phyloP scores from a whole-genome alignment of 192 early-diverging fungal species.

The Diversispora epigaea region DNA sequence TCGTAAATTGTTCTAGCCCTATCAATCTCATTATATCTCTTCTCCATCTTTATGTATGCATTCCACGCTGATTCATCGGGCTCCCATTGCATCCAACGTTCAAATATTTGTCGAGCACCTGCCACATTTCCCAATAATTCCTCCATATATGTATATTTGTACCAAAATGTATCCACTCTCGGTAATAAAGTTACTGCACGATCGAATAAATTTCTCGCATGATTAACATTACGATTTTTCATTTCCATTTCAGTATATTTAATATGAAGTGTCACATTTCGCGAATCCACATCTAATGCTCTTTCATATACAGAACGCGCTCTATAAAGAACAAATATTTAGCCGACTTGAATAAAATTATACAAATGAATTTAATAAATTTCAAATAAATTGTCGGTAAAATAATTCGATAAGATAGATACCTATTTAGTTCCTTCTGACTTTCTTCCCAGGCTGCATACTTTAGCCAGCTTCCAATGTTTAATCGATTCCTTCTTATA shows the following conservation, averaged over 20 bases:
- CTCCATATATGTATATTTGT: conserved; percentile 98
- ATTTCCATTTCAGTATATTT: conserved; percentile 98
- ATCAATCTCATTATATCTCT: conserved; percentile 81
- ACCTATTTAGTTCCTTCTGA: conserved; percentile 83
- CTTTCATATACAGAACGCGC: conserved; percentile 89
- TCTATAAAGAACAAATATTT: conserved; percentile 38
- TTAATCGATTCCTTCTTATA: conserved; percentile 79
- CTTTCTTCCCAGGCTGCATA: conserved; percentile 96
- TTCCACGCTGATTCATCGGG: conserved; percentile 89
- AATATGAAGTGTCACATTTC: conserved; percentile 84
- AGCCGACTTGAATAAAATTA: neutral
- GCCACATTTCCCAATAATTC: conserved; percentile 89
- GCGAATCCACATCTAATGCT: conserved; percentile 85
- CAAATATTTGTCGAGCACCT: conserved; percentile 90
- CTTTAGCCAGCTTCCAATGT: conserved; percentile 90
- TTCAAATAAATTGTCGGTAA: neutral
- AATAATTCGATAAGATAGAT: neutral
- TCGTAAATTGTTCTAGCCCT: conserved; percentile 78
- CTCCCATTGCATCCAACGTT: conserved; percentile 99
- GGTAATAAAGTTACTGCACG: conserved; percentile 87
- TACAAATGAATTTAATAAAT: neutral
- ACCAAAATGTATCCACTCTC: conserved; percentile 82
- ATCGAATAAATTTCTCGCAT: conserved; percentile 93
- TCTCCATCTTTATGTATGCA: conserved; percentile 94
- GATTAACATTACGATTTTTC: conserved; percentile 92